Evolutionary conservation across 305 asterid species (phyloP), one percentile per base, ranked within the genome.

Genomic region (Ajuga reptans): DNA sequence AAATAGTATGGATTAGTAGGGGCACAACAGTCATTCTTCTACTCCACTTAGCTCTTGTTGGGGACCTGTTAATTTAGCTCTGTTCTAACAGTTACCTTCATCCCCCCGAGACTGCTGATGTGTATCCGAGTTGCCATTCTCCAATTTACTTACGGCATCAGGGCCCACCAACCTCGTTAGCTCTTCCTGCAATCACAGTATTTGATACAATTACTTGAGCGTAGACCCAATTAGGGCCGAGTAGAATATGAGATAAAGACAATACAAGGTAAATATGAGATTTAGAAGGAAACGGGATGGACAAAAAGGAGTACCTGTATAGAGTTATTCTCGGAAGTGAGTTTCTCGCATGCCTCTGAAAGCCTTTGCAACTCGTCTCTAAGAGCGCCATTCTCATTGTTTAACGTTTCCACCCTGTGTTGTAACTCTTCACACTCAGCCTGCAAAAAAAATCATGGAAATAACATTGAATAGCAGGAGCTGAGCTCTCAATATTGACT

Each of bases 341-440:
- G 89, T 84, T 87, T 90, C 81, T 82, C 89, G 49, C 98, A 90
- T 80, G 86, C 97, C 83, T 88, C 95, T 2, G 95, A 84, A 50
- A 92, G 83, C 91, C 85, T 84, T 55, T 81, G 88, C 72, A 92
- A 71, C 77, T 92, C 98, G 6, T 86, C 95, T 77, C 87, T 83
- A 43, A 92, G 85, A 1, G 84, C 64, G 43, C 75, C 84, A 63
- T 92, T 92, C 85, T 90, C 96, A 36, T 37, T 78, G 77, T 41
- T 90, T 78, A 92, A 69, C 10, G 79, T 50, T 77, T 87, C 97
- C 69, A 92, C 98, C 79, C 80, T 86, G 45, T 79, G 90, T 60
- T 92, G 98, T 63, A 92, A 82, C 82, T 90, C 95, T 80, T 92
- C 98, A 66, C 98, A 92, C 85, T 90, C 98, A 1, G 95, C 98